A percentile compares a stretch with the other conserved stretches of the same genome.
phyloP scores from a whole-genome alignment of 2,329 filamentous ascomycete species.

The Ophiostoma sp. region DNA sequence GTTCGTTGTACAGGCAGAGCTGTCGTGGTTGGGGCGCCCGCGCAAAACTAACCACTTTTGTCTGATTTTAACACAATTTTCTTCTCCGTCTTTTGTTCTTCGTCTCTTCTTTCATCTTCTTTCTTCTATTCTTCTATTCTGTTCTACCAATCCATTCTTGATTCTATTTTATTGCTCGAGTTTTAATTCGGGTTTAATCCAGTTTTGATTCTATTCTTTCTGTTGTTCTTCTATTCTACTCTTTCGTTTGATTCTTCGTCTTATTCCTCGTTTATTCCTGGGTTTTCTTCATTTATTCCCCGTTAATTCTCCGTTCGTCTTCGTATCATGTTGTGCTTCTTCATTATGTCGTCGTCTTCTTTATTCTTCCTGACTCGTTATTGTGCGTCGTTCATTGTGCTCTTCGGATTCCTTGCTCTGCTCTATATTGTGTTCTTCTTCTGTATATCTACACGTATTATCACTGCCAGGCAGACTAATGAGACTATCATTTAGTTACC shows the following conservation, averaged over 20 bases:
- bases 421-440: too few relatives aligned
- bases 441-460: too few relatives aligned
- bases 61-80: not conserved
- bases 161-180: not conserved
- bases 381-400: too few relatives aligned
- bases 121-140: not conserved
- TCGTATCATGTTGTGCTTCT: too few relatives aligned
- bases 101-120: not conserved
- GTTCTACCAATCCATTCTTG: not conserved
- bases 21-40: not conserved
- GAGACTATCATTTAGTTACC: too few relatives aligned
- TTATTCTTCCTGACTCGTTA: too few relatives aligned
- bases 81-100: conserved; percentile 7
- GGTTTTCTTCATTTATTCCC: not conserved
- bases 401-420: too few relatives aligned
- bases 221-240: not conserved
- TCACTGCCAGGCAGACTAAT: too few relatives aligned
- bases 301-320: too few relatives aligned
- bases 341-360: too few relatives aligned
- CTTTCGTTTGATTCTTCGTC: not conserved
- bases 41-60: conserved; percentile 8
- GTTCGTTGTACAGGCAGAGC: not conserved
- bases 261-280: not conserved
- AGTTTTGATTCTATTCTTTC: not conserved
- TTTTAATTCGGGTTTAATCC: too few relatives aligned